Base-by-base conservation (phyloP, 2,329 filamentous ascomycete species). In the Cadophora sp. region DNA sequence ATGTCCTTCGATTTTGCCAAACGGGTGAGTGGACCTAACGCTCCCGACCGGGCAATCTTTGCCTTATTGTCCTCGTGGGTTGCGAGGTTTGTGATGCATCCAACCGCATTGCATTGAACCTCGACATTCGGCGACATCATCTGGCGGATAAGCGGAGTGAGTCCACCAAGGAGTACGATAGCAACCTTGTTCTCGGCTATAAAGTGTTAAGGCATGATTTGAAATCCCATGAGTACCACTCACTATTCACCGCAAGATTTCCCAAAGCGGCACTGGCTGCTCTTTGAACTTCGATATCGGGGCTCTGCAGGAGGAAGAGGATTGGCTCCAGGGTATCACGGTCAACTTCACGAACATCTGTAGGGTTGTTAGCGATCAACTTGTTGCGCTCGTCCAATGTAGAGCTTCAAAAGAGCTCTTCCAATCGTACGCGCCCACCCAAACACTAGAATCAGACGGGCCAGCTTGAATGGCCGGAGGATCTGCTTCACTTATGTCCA, bases 61-160 rank as follows among this genome's bases (percentile, higher is more conserved):
- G 96, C 94, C 83, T 99, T 99, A 83, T 99, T 99, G 75, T 98
- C 96, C 82, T 99, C 96, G 77, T 99, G 96, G 2, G 96, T 99
- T 65, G 96, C 96, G 66, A 99, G 83, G 79, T 99, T 99, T 56
- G 96, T 99, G 80, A 99, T 99, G 83, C 96, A 99, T 62, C 96
- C 96, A 69, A 99, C 96, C 53, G 96, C 96, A 80, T 99, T 99
- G 85, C 96, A 99, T 81, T 99, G 96, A 29, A 99, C 96, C 80
- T 99, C 96, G 74, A 99, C 96, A 76, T 99, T 99, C 58, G 91
- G 88, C 66, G 95, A 98, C 82, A 97, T 93, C 96, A 99, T 99
- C 82, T 99, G 96, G 73, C 93, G 91, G 81, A 98, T 99, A 69
- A 99, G 86, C 64, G 96, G 95, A 64, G 90, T 90, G 69, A 99